Evolutionary conservation across 495 filamentous ascomycete species (phyloP), one percentile per base, ranked within the genome.

Genomic region (Podospora tetraspora): DNA sequence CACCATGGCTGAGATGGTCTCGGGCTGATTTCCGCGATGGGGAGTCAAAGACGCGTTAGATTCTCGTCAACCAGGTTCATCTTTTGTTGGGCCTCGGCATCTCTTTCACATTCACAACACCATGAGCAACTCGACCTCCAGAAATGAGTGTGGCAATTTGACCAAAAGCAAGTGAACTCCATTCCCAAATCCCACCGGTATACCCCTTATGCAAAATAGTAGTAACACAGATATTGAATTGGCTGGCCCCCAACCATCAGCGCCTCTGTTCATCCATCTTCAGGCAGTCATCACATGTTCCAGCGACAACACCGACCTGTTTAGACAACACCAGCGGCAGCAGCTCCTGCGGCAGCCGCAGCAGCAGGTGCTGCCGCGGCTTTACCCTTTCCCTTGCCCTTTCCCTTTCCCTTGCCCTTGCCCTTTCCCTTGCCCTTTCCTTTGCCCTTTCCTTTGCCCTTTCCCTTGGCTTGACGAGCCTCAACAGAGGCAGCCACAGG

Each of bases 381-480:
- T 12, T 61, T 30, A 13, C 59, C 59, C 60, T 62, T 62, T 5
- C 60, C 62, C 13, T 64, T 64, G 1, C 62, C 62, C 37, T 56
- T 64, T 1, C 32, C 62, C 23, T 52, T 24, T 1, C 62, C 30
- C 13, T 64, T 57, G 0, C 62, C 37, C 63, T 29, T 25, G 0
- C 27, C 25, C 16, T 52, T 10, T 0, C 22, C 63, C 2, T 63
- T 69, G 3, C 67, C 62, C 34, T 66, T 64, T 0, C 67, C 61
- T 61, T 63, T 59, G 11, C 62, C 63, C 3, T 30, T 23, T 1
- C 52, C 64, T n/a, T 61, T 61, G 0, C 32, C 58, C 58, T 67
- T 66, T 5, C 66, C 66, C 37, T 67, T 62, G 32, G 57, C 67
- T 3, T 65, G 37, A 10, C 67, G 52, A 29, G 27, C 30, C 10